Evolutionary conservation across 2,329 filamentous ascomycete species (phyloP).

Genomic region (Tolypocladium nubicola): DNA sequence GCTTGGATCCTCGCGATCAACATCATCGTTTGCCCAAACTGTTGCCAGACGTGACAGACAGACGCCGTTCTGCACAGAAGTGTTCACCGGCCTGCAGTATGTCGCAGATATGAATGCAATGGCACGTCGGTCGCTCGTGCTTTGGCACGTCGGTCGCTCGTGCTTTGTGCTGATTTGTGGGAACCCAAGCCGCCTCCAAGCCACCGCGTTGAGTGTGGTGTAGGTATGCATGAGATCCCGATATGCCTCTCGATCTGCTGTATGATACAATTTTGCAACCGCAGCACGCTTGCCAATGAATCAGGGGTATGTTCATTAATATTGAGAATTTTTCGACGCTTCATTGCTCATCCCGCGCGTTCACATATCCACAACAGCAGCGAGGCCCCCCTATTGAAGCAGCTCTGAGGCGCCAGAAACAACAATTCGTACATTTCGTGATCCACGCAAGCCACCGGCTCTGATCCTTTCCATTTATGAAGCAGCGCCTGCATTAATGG

Average conservation of each 20-base stretch:
- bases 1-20: not conserved
- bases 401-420: not conserved
- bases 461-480: not conserved
- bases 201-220: not conserved
- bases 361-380: not conserved
- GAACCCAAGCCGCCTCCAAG: not conserved
- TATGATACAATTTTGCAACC: not conserved
- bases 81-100: not conserved
- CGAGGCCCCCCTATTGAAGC: not conserved
- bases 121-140: not conserved
- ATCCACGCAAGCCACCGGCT: not conserved
- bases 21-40: not conserved
- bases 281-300: not conserved
- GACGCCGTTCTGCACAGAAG: not conserved
- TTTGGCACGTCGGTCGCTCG: not conserved
- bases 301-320: too few relatives aligned
- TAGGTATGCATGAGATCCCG: not conserved
- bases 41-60: not conserved
- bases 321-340: not conserved
- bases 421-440: not conserved
- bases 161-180: too few relatives aligned
- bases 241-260: not conserved
- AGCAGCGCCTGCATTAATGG: not conserved
- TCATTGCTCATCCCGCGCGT: not conserved
- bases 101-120: not conserved